Evolutionary conservation across 805 yeast species (phyloP), one percentile per base, ranked within the genome.

Genomic region (Yamadazyma phyllophila): DNA sequence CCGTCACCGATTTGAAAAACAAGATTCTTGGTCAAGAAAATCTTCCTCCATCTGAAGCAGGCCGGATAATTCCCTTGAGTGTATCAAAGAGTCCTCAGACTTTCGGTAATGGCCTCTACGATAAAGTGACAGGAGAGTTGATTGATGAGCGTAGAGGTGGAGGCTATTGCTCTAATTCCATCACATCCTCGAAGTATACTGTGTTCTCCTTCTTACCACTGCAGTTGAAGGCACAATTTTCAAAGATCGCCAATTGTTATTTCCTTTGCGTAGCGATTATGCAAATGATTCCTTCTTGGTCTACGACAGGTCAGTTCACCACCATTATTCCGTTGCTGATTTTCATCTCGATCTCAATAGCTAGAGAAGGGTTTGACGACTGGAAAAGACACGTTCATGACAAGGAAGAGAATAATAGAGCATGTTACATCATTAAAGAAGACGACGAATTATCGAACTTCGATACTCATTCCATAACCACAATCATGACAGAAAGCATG

Each of bases 271-370:
- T 94, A 13, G 91, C 98, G 2, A 85, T 94, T 50, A 71, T 94
- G 72, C 99, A 94, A 62, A 83, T 92, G 91, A 84, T 94, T 39
- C 98, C 99, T 0, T 81, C 90, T 2, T 94, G 97, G 97, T 88
- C 97, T 1, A 89, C 99, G 5, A 94, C 99, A 0, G 99, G 98
- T 48, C 85, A 90, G 10, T 89, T 82, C 60, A 94, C 98, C 3
- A 94, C 99, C 1, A 92, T 94, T 55, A 76, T 91, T 34, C 98
- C 99, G 1, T 72, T 94, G 46, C 69, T 83, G 63, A 77, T 94
- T 5, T 94, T 94, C 63, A 88, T 94, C 67, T 73, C 88, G 7
- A 87, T 94, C 24, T 88, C 98, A 0, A 90, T 92, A 66, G 78
- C 85, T 7, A 78, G 98, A 54, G 99, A 94, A 67, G 99, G 95